These are phyloP conservation scores for Melanomma pulvis-pyrius DNA, from an alignment of 495 filamentous ascomycete genomes.

Conservation along the genomic window DNA sequence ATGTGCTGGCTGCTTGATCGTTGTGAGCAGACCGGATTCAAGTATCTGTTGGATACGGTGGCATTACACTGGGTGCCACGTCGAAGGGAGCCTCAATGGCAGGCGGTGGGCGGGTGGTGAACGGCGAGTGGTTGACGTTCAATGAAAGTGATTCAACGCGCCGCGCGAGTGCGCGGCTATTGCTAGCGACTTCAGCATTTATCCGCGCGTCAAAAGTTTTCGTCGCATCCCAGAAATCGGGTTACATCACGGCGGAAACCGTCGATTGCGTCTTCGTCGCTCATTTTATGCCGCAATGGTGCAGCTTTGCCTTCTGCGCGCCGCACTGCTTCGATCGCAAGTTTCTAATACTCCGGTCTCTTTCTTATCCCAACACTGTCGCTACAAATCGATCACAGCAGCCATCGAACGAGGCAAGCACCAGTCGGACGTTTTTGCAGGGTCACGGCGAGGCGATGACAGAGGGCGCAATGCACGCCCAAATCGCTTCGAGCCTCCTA, in stretches of 20 bases:
- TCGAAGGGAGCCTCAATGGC: neutral
- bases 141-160: neutral
- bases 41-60: neutral
- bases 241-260: too few relatives aligned
- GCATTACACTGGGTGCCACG: neutral
- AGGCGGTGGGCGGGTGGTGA: neutral
- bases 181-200: neutral
- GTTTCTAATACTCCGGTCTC: neutral
- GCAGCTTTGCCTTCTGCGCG: neutral
- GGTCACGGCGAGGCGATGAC: neutral
- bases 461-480: neutral
- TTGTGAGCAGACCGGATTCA: neutral
- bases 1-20: neutral
- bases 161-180: neutral
- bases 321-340: neutral
- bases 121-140: neutral
- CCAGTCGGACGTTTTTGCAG: constrained; percentile 38
- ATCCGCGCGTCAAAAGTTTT: constrained; percentile 9
- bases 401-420: constrained; percentile 59
- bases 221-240: neutral
- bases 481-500: neutral
- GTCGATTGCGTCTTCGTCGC: neutral
- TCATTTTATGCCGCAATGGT: constrained; percentile 9
- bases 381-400: constrained; percentile 58
- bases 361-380: constrained; percentile 18